Conservation (phyloP, 2,329 filamentous ascomycete species). For the Tolypocladium ophioglossoides region DNA sequence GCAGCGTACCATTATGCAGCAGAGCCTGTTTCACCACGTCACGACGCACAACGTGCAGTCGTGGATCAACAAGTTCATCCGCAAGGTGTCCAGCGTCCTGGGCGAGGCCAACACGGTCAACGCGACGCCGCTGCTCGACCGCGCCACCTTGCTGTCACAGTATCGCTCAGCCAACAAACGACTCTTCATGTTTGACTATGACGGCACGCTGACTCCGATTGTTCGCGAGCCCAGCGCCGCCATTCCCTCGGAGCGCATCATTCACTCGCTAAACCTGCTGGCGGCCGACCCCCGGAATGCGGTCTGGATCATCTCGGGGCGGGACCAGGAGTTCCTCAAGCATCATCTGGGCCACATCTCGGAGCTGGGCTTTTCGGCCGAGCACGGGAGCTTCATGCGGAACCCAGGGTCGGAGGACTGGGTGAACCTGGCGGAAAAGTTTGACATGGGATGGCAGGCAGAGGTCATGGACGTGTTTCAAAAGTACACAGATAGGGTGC, state of each 20-base stretch:
- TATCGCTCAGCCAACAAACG: conserved; percentile 69
- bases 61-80: conserved; percentile 75
- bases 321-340: conserved; percentile 83
- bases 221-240: conserved; percentile 85
- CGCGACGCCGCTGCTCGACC: conserved; percentile 74
- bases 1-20: conserved; percentile 58
- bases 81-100: conserved; percentile 69
- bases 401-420: conserved; percentile 66
- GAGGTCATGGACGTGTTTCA: conserved; percentile 80
- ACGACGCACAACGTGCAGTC: conserved; percentile 74
- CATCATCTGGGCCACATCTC: conserved; percentile 88
- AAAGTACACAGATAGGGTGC: conserved; percentile 76
- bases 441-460: conserved; percentile 87
- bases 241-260: conserved; percentile 74
- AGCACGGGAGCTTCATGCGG: conserved; percentile 93
- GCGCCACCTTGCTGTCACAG: conserved; percentile 56
- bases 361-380: conserved; percentile 85
- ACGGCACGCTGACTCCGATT: conserved; percentile 91
- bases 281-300: conserved; percentile 71
- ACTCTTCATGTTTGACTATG: conserved; percentile 98
- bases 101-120: conserved; percentile 64
- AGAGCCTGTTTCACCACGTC: conserved; percentile 71
- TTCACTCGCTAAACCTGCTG: conserved; percentile 68
- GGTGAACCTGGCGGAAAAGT: conserved; percentile 78
- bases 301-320: conserved; percentile 97